Evolutionary conservation across 176 grass and related monocot species (phyloP).

Genomic region (Coix lacrymajobi): DNA sequence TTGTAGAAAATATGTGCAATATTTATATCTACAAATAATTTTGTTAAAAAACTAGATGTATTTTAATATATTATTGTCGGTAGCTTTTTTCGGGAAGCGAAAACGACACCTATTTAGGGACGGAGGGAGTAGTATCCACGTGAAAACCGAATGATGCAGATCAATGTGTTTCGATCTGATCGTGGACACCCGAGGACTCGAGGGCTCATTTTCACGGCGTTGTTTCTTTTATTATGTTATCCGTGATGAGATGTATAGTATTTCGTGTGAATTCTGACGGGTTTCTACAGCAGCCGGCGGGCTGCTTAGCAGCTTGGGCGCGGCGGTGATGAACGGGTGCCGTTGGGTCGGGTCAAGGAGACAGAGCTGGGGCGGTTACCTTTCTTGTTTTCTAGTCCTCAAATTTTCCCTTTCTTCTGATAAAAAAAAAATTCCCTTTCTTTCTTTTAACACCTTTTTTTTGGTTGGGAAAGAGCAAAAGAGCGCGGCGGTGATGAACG

Average conservation of each 20-base stretch:
- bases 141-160: background rate
- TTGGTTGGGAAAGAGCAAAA: background rate
- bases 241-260: background rate
- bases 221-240: background rate
- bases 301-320: too few relatives aligned
- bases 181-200: background rate
- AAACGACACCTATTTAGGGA: too few relatives aligned
- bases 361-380: background rate
- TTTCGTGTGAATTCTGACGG: background rate
- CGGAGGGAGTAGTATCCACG: too few relatives aligned
- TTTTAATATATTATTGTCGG: too few relatives aligned
- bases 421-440: background rate
- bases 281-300: background rate
- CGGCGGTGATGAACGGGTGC: too few relatives aligned
- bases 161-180: background rate
- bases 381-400: too few relatives aligned
- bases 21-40: too few relatives aligned
- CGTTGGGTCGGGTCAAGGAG: background rate
- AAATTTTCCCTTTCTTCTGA: too few relatives aligned
- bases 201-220: background rate
- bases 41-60: too few relatives aligned
- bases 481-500: conserved; percentile 12
- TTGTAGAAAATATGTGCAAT: too few relatives aligned
- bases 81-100: too few relatives aligned
- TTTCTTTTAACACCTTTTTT: background rate